These are phyloP conservation scores for Brassica hybrid DNA, from an alignment of 441 rosid genomes.

Conservation along the genomic window DNA sequence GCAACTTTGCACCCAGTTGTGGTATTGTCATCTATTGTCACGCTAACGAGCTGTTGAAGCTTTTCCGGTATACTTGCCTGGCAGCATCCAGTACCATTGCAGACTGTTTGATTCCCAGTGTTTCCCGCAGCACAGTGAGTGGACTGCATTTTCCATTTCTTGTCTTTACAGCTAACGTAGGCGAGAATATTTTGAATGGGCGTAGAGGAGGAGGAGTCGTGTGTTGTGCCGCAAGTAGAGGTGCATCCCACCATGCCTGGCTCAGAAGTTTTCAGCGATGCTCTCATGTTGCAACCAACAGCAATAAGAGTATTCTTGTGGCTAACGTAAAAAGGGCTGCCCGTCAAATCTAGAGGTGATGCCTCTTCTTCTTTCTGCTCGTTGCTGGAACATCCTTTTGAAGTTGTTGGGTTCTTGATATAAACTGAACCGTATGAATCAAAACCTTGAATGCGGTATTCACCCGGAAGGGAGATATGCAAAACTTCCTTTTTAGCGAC, in stretches of 20 bases:
- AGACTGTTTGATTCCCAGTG: background rate
- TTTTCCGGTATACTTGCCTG: conserved; percentile 1
- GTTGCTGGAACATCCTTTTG: background rate
- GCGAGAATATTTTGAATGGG: background rate
- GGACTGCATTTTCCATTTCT: conserved; percentile 9
- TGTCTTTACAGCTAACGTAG: conserved; percentile 5
- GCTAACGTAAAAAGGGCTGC: conserved; percentile 1
- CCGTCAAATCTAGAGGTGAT: background rate
- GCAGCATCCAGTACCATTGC: background rate
- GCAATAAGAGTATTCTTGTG: background rate
- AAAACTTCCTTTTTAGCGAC: background rate
- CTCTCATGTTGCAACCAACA: conserved; percentile 13
- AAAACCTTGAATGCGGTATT: conserved; percentile 1
- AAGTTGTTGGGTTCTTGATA: background rate
- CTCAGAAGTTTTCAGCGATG: background rate
- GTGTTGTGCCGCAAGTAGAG: background rate
- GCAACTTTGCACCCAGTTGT: conserved; percentile 6
- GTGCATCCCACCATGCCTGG: background rate
- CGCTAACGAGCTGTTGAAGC: conserved; percentile 10
- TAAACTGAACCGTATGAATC: conserved; percentile 1
- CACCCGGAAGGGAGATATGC: background rate
- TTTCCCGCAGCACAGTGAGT: background rate
- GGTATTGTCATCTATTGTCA: background rate
- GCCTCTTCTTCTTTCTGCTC: background rate
- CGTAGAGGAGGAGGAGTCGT: background rate